Evolutionary conservation across 179 eudicot genomes (phyloP).

Genomic region (Actinidia chinensis): DNA sequence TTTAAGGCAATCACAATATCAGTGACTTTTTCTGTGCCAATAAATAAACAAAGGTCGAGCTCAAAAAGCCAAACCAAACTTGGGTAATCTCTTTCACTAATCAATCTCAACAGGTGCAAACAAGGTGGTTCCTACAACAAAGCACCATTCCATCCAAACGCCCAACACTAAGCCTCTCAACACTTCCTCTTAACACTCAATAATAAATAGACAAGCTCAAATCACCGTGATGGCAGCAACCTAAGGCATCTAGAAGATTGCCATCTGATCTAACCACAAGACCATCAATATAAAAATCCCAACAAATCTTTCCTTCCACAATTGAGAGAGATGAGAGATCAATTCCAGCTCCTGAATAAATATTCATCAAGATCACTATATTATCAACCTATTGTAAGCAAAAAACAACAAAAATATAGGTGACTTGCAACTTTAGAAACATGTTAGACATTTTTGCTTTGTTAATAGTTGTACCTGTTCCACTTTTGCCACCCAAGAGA

Average conservation of each 20-base stretch:
- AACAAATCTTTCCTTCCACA: constrained; percentile 81
- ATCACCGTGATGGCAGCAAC: constrained; percentile 92
- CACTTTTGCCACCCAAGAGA: constrained; percentile 90
- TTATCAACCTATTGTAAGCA: background rate
- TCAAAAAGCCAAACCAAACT: background rate
- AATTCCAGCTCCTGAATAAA: constrained; percentile 77
- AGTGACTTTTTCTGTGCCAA: background rate
- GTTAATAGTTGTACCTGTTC: constrained; percentile 48
- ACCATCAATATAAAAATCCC: constrained; percentile 94
- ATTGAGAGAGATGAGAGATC: constrained; percentile 79
- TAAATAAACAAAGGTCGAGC: background rate
- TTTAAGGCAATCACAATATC: background rate
- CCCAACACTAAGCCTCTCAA: background rate
- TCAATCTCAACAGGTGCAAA: background rate
- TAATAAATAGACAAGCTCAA: background rate
- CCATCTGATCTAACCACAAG: constrained; percentile 93
- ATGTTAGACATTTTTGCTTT: background rate
- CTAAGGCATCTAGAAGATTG: constrained; percentile 85
- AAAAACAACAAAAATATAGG: background rate
- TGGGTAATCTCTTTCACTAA: background rate
- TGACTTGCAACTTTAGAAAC: background rate
- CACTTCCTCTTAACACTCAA: too few species aligned
- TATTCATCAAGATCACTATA: background rate
- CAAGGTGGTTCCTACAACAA: background rate
- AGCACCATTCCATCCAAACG: background rate